These are phyloP conservation scores for Williopsis jadinii DNA, from an alignment of 1,139 yeast genomes.

Conservation along the genomic window DNA sequence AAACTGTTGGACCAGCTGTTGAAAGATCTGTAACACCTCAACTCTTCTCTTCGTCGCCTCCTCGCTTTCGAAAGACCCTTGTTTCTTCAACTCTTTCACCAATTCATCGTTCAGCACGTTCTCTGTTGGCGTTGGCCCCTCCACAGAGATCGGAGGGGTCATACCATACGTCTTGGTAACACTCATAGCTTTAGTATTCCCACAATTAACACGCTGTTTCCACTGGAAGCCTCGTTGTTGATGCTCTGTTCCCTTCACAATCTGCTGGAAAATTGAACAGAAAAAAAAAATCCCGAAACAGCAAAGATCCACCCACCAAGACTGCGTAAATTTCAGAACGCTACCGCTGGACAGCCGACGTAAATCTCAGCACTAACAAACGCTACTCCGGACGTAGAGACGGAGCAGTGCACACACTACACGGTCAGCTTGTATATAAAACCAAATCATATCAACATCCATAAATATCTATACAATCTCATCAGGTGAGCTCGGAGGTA, in stretches of 20 bases:
- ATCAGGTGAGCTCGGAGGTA: slow-evolving; percentile 5
- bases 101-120: slow-evolving; percentile 65
- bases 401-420: too few relatives aligned
- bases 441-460: too few relatives aligned
- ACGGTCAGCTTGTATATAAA: too few relatives aligned
- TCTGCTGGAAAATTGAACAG: not conserved
- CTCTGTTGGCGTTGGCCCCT: slow-evolving; percentile 80
- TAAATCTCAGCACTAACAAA: slow-evolving; percentile 1
- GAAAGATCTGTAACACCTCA: slow-evolving; percentile 63
- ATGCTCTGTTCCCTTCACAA: too few relatives aligned
- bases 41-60: slow-evolving; percentile 73
- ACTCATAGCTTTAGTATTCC: too few relatives aligned
- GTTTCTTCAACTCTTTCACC: slow-evolving; percentile 71
- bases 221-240: too few relatives aligned
- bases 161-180: slow-evolving; percentile 51
- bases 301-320: not conserved
- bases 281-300: too few relatives aligned
- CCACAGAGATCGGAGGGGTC: slow-evolving; percentile 81
- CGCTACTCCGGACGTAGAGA: too few relatives aligned
- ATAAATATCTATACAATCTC: slow-evolving; percentile 11
- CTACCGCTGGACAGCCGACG: not conserved
- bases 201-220: too few relatives aligned
- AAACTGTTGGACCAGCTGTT: slow-evolving; percentile 68
- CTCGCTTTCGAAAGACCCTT: slow-evolving; percentile 87
- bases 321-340: not conserved